Percentiles rank a stretch among this genome's conserved stretches.
These are phyloP conservation scores for Holtermannia corniformis DNA, from an alignment of 768 basidiomycete species.

Conservation along the genomic window DNA sequence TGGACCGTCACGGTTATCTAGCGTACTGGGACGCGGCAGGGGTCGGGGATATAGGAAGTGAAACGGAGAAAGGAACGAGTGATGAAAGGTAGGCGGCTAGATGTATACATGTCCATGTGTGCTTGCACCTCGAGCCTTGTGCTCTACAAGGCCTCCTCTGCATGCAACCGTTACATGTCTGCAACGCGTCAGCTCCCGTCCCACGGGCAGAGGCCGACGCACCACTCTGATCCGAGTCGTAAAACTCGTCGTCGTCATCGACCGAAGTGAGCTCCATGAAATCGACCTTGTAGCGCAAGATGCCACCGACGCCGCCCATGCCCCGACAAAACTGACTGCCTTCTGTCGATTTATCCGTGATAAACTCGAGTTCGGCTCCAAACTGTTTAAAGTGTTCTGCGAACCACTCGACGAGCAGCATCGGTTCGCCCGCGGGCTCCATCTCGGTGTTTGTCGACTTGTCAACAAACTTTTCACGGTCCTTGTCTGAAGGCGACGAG, in stretches of 20 bases:
- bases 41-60: no score
- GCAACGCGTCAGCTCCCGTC: no score
- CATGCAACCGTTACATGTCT: no score
- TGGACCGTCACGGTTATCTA: no score
- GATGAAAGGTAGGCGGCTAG: no score
- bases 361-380: constrained; percentile 79
- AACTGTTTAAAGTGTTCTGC: constrained; percentile 98
- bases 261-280: constrained; percentile 62
- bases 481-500: constrained; percentile 61
- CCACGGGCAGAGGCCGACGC: no score
- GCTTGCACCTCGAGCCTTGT: no score
- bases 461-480: constrained; percentile 89
- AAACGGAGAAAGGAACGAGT: no score
- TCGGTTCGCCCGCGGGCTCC: constrained; percentile 75
- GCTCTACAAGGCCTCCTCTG: no score
- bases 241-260: constrained; percentile 44
- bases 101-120: no score
- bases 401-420: constrained; percentile 92
- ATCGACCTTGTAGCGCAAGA: constrained; percentile 95
- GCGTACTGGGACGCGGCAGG: no score
- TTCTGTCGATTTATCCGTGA: constrained; percentile 93
- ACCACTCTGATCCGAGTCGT: constrained; percentile 41
- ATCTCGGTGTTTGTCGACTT: constrained; percentile 92
- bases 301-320: constrained; percentile 94
- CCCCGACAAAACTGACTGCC: constrained; percentile 97